Evolutionary conservation across 2,329 filamentous ascomycete genomes (phyloP).

Genomic region (Penicillium fuscoglaucum): DNA sequence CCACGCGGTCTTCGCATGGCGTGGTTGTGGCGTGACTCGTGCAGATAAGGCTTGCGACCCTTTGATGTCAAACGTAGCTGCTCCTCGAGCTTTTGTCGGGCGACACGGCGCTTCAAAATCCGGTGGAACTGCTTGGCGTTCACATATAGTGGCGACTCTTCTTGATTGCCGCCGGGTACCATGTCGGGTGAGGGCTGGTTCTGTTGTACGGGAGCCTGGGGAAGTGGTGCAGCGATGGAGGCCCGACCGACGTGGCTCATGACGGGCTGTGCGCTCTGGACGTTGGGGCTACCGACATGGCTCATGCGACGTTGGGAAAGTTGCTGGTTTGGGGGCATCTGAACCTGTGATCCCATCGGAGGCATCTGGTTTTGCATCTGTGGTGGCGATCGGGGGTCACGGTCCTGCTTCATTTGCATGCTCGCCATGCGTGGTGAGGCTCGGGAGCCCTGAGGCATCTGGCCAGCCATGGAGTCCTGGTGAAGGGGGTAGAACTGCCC

Average conservation of each 20-base stretch:
- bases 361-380: conserved; percentile 65
- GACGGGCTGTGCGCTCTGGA: conserved; percentile 71
- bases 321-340: conserved; percentile 57
- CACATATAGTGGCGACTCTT: conserved; percentile 94
- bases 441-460: conserved; percentile 56
- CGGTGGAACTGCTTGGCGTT: conserved; percentile 99
- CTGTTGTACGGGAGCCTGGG: conserved; percentile 62
- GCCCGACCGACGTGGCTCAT: conserved; percentile 67
- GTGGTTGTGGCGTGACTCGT: conserved; percentile 97
- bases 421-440: conserved; percentile 77
- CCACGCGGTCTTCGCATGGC: conserved; percentile 94
- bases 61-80: conserved; percentile 89
- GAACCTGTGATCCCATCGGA: conserved; percentile 49
- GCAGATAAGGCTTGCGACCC: conserved; percentile 92
- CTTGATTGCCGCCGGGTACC: conserved; percentile 62
- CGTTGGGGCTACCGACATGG: conserved; percentile 71
- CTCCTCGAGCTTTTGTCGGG: conserved; percentile 90
- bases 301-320: conserved; percentile 70
- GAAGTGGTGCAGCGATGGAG: conserved; percentile 51
- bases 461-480: conserved; percentile 66
- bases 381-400: conserved; percentile 73
- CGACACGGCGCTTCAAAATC: conserved; percentile 90
- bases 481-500: conserved; percentile 76
- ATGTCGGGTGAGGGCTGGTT: conserved; percentile 80
- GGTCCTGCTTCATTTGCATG: conserved; percentile 68